Evolutionary conservation across 176 grass and related monocot species (phyloP).

Genomic region (Otatea glauca): DNA sequence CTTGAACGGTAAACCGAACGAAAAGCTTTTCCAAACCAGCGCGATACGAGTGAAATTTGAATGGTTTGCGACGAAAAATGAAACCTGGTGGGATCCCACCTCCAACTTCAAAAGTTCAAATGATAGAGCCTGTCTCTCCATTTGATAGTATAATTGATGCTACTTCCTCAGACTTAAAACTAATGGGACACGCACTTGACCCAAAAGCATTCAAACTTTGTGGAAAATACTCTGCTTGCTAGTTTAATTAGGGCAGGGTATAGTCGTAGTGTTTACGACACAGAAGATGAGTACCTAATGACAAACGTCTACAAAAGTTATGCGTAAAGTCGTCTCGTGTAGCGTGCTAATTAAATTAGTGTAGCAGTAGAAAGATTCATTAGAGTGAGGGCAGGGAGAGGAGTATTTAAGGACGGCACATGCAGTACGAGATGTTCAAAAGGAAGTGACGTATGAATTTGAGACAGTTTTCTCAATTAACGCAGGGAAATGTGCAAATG

Average conservation of each 20-base stretch:
- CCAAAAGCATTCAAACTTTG: constrained; percentile 47
- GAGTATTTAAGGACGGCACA: constrained; percentile 15
- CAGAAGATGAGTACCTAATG: constrained; percentile 34
- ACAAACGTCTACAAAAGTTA: constrained; percentile 24
- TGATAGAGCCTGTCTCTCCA: neutral
- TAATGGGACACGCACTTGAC: neutral
- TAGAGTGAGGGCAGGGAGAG: neutral
- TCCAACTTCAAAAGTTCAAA: constrained; percentile 44
- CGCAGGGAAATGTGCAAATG: neutral
- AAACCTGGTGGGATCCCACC: constrained; percentile 11
- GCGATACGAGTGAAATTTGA: too few relatives aligned
- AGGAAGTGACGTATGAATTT: neutral
- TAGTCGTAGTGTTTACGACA: constrained; percentile 24
- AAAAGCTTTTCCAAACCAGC: too few relatives aligned
- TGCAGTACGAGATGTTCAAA: constrained; percentile 25
- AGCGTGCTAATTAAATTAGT: constrained; percentile 15
- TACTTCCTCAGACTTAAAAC: constrained; percentile 28
- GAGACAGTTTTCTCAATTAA: neutral
- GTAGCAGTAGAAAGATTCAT: neutral
- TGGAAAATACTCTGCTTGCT: constrained; percentile 1
- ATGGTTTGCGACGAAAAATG: too few relatives aligned
- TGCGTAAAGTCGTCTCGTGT: constrained; percentile 26
- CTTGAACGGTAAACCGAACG: too few relatives aligned
- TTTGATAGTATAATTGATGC: constrained; percentile 15
- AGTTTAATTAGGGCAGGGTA: constrained; percentile 14